These are phyloP conservation scores for Fistulinella prunicolor DNA, from an alignment of 768 basidiomycete species.

Conservation along the genomic window DNA sequence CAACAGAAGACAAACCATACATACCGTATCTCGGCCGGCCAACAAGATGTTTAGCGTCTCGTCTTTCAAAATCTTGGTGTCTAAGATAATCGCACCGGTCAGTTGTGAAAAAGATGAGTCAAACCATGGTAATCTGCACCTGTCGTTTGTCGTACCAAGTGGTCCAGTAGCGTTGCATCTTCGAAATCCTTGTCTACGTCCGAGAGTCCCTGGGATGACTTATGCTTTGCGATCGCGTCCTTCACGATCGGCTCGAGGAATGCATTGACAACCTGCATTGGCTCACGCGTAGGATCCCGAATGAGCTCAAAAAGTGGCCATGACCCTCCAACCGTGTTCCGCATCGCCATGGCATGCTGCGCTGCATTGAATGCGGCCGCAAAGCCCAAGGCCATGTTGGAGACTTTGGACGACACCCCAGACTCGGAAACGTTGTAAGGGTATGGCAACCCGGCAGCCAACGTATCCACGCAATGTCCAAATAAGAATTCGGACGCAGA, in stretches of 20 bases:
- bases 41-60: conserved; percentile 44
- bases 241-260: conserved; percentile 41
- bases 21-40: conserved; percentile 44
- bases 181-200: conserved; percentile 17
- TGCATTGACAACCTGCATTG: conserved; percentile 38
- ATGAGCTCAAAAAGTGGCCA: conserved; percentile 43
- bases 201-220: conserved; percentile 3
- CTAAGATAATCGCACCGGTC: conserved; percentile 8
- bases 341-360: conserved; percentile 28
- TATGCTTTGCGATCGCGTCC: conserved; percentile 31
- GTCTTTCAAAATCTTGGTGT: conserved; percentile 36
- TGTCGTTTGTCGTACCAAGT: conserved; percentile 37
- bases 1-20: neutral
- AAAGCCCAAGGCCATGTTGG: conserved; percentile 27
- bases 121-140: conserved; percentile 24
- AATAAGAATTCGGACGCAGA: conserved; percentile 55
- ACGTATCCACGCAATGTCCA: conserved; percentile 40
- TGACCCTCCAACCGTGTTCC: conserved; percentile 28
- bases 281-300: conserved; percentile 27
- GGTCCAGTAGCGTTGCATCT: conserved; percentile 41
- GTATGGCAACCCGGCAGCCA: conserved; percentile 37
- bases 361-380: conserved; percentile 34
- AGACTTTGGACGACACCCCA: conserved; percentile 4
- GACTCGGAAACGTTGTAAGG: conserved; percentile 28
- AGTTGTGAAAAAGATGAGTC: neutral